A percentile compares a stretch with the other conserved stretches of the same genome.
Evolutionary conservation across 768 basidiomycete species (phyloP).

Genomic region (Termitomyces sp.): DNA sequence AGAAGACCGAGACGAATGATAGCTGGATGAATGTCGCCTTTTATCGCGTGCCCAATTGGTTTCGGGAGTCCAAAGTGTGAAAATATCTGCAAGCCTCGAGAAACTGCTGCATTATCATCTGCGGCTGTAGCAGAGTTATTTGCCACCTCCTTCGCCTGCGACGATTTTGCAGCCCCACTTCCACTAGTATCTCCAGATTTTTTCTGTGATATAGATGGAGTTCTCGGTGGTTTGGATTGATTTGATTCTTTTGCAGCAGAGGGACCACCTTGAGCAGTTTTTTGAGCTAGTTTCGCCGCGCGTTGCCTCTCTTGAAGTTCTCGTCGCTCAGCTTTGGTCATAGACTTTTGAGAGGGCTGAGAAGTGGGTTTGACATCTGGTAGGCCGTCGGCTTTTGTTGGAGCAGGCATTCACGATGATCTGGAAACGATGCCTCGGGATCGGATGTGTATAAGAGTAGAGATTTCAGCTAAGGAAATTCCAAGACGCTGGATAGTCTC

Average conservation of each 20-base stretch:
- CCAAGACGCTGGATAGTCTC: background rate
- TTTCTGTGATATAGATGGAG: constrained; percentile 33
- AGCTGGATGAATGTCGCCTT: constrained; percentile 89
- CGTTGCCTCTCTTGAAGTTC: constrained; percentile 80
- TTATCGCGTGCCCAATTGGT: constrained; percentile 47
- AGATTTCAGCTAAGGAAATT: background rate
- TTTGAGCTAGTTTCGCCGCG: constrained; percentile 66
- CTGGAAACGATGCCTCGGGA: background rate
- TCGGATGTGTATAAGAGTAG: background rate
- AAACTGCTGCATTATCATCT: constrained; percentile 38
- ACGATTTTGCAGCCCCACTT: constrained; percentile 13
- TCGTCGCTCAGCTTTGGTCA: constrained; percentile 79
- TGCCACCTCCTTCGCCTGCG: constrained; percentile 26
- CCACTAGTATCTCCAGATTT: constrained; percentile 28
- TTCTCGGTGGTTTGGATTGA: constrained; percentile 22
- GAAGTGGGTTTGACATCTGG: constrained; percentile 12
- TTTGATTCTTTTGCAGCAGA: constrained; percentile 22
- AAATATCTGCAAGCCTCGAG: constrained; percentile 77
- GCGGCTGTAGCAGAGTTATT: constrained; percentile 16
- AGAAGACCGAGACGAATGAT: constrained; percentile 85
- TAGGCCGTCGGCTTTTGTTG: constrained; percentile 24
- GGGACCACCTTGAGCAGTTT: constrained; percentile 25
- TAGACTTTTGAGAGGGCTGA: constrained; percentile 58
- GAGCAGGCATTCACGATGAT: constrained; percentile 30
- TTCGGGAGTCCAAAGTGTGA: constrained; percentile 84